Evolutionary conservation across 148 eudicot genomes (phyloP).

Genomic region (Rhododendron vialii): DNA sequence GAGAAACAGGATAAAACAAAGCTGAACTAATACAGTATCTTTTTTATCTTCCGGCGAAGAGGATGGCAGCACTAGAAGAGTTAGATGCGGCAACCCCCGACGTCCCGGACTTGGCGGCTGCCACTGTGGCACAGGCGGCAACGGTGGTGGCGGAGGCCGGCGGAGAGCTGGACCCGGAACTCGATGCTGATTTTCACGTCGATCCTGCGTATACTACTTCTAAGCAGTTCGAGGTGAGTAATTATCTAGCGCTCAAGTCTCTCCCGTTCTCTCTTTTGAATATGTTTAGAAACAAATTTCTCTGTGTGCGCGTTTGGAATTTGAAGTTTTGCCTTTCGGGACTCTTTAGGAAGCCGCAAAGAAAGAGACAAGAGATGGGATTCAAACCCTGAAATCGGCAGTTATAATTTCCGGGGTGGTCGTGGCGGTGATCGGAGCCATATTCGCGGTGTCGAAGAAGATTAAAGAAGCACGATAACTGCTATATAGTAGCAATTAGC

Average conservation of each 20-base stretch:
- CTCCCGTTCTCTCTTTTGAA: neutral
- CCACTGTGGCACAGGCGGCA: neutral
- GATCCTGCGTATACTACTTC: constrained; percentile 2
- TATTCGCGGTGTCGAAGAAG: neutral
- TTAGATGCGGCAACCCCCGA: neutral
- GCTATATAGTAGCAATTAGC: neutral
- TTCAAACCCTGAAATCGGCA: neutral
- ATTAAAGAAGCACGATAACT: neutral
- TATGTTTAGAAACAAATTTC: neutral
- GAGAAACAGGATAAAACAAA: neutral
- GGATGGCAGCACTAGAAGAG: neutral
- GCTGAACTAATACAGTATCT: neutral
- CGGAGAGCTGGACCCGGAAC: constrained; percentile 7
- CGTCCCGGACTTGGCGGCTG: neutral
- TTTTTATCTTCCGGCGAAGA: neutral
- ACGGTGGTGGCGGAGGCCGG: neutral
- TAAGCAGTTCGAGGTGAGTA: constrained; percentile 3
- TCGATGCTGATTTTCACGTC: neutral
- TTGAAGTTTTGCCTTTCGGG: neutral
- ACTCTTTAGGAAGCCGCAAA: neutral
- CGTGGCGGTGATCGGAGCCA: neutral
- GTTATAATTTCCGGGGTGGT: constrained; percentile 4
- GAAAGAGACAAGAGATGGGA: neutral
- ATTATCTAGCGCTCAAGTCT: neutral
- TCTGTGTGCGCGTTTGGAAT: neutral